Percentiles rank a stretch among this genome's conserved stretches.
Conservation (phyloP, 495 filamentous ascomycete species). For the Trichocladium uniseriatum region DNA sequence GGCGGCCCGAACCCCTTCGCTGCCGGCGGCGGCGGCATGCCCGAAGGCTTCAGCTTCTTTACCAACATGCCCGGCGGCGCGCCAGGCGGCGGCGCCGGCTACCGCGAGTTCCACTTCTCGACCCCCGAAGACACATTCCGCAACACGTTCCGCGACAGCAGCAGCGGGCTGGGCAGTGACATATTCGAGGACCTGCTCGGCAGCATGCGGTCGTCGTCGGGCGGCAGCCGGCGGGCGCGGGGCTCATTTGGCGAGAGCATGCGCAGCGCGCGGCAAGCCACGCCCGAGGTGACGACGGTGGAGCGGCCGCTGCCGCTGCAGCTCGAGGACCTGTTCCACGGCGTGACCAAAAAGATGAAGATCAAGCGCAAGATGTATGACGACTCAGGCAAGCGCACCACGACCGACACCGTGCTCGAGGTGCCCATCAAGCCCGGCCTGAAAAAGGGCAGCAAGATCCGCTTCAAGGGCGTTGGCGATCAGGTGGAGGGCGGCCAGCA, state of each 20-base stretch:
- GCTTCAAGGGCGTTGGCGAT: constrained; percentile 91
- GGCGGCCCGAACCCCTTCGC: constrained; percentile 42
- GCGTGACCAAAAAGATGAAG: constrained; percentile 89
- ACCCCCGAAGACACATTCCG: constrained; percentile 76
- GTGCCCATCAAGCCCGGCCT: constrained; percentile 91
- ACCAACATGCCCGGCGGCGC: too few relatives aligned
- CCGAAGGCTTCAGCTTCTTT: constrained; percentile 23
- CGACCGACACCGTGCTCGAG: constrained; percentile 81
- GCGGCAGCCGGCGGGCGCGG: constrained; percentile 30
- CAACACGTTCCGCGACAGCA: constrained; percentile 56
- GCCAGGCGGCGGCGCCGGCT: constrained; percentile 42
- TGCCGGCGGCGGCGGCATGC: constrained; percentile 31
- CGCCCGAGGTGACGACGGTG: constrained; percentile 83
- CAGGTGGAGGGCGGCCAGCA: constrained; percentile 96
- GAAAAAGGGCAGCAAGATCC: constrained; percentile 94
- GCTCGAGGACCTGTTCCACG: constrained; percentile 78
- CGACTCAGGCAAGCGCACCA: constrained; percentile 67
- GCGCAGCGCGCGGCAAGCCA: constrained; percentile 40
- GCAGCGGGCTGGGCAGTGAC: constrained; percentile 39
- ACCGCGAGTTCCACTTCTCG: constrained; percentile 72
- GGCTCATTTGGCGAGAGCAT: constrained; percentile 40
- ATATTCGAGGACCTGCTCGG: constrained; percentile 26
- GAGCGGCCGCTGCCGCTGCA: constrained; percentile 74
- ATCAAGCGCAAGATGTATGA: constrained; percentile 96
- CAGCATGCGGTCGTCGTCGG: constrained; percentile 15